phyloP scores from a whole-genome alignment of 345 rosid species.

The Euphorbia pulcherrima region DNA sequence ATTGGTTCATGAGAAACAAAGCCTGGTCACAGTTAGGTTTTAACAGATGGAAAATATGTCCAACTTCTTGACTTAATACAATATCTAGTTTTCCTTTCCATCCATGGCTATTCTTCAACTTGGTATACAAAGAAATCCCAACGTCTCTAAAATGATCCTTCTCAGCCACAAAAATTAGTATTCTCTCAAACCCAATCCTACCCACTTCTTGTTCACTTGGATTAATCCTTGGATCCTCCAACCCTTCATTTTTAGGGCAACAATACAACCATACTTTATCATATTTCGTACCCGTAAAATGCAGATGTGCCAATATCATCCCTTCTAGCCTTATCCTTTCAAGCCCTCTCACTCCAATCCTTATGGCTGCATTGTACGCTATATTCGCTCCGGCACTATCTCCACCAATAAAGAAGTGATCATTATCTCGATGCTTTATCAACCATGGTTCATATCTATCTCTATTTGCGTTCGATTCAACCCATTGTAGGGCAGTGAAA shows the following conservation, averaged over 20 bases:
- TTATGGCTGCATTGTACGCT: constrained; percentile 16
- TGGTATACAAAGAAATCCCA: not conserved
- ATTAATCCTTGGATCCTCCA: constrained; percentile 34
- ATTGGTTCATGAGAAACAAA: not conserved
- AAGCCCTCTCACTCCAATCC: not conserved
- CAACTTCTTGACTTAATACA: not conserved
- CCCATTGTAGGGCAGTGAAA: constrained; percentile 13
- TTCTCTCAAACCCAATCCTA: constrained; percentile 1
- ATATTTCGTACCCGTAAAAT: constrained; percentile 36
- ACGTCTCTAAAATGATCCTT: not conserved
- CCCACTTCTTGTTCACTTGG: constrained; percentile 22
- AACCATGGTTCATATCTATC: constrained; percentile 7
- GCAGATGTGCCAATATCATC: constrained; percentile 16
- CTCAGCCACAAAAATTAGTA: constrained; percentile 5
- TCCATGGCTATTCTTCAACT: not conserved
- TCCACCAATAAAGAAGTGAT: constrained; percentile 7
- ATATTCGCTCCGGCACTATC: constrained; percentile 22
- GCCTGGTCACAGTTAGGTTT: not conserved
- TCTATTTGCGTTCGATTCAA: constrained; percentile 3
- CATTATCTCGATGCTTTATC: constrained; percentile 9
- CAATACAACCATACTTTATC: constrained; percentile 21
- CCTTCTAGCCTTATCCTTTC: not conserved
- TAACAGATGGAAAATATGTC: constrained; percentile 5
- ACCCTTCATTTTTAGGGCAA: constrained; percentile 31
- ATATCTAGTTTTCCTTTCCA: constrained; percentile 11